Conservation (phyloP, 2,329 filamentous ascomycete species). For the Aaosphaeria pasadenensis region DNA sequence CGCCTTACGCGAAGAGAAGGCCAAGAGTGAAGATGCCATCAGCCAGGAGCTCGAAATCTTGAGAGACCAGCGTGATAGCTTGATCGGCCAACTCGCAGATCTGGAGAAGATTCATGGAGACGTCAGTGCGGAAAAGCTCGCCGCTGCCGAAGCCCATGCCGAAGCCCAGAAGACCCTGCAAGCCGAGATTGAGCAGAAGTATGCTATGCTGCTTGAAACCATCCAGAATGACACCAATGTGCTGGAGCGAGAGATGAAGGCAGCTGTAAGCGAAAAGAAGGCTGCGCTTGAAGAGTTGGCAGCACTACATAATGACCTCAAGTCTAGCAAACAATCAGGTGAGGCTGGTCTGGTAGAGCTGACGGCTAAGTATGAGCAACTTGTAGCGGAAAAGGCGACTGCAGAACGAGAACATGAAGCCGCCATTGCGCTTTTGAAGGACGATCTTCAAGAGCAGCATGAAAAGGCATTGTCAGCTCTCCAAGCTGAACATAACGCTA, state of each 20-base stretch:
- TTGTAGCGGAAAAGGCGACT: slow-evolving; percentile 22
- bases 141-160: slow-evolving; percentile 17
- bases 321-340: slow-evolving; percentile 13
- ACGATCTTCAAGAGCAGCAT: slow-evolving; percentile 24
- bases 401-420: slow-evolving; percentile 27
- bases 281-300: slow-evolving; percentile 4
- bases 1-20: slow-evolving; percentile 15
- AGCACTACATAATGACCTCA: slow-evolving; percentile 16
- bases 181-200: slow-evolving; percentile 29
- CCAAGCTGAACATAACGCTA: slow-evolving; percentile 19
- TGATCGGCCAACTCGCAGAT: slow-evolving; percentile 18
- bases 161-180: slow-evolving; percentile 21
- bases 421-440: slow-evolving; percentile 21
- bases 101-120: slow-evolving; percentile 19
- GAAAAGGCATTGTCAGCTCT: slow-evolving; percentile 20
- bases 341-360: slow-evolving; percentile 17
- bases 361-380: slow-evolving; percentile 22
- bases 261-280: slow-evolving; percentile 8
- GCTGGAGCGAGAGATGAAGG: slow-evolving; percentile 26
- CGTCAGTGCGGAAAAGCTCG: slow-evolving; percentile 11
- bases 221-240: slow-evolving; percentile 21
- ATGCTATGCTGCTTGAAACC: slow-evolving; percentile 24
- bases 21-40: slow-evolving; percentile 9
- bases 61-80: slow-evolving; percentile 12
- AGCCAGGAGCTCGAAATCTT: slow-evolving; percentile 18